Evolutionary conservation across 371 early-diverging fungal species (phyloP), one percentile per base, ranked within the genome.

Genomic region (Mucor ambiguus): DNA sequence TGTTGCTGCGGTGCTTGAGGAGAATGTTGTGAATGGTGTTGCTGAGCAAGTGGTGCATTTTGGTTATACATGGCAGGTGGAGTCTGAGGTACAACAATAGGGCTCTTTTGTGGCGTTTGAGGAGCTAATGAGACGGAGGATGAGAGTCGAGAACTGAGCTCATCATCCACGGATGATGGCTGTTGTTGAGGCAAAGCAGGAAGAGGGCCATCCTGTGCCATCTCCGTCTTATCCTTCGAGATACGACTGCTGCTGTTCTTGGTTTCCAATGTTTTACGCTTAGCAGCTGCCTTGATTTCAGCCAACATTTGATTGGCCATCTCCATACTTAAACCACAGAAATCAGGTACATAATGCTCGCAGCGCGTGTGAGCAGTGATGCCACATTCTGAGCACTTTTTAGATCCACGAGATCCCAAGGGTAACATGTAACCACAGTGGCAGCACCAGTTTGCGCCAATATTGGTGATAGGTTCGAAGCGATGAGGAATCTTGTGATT

Each of bases 371-470:
- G 99, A 69, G 92, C 93, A 0, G 90, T 84, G 20, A 89, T 70
- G 29, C 73, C 70, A 82, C 99, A 99, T 78, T 93, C 93, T 12
- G 81, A 74, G 72, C 91, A 92, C 59, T 76, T 77, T 71, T 90
- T 90, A 35, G 86, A 77, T 0, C 87, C 85, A 52, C 86, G 85
- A 18, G 89, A 86, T 16, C 95, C 94, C 7, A 97, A 76, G 4
- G 96, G 88, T 24, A 99, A 87, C 87, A 96, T 91, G 56, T 90
- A 89, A 33, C 99, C 99, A 85, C 99, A 99, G 78, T 99, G 99
- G 71, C 91, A 90, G 80, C 99, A 99, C 96, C 97, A 99, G 71
- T 89, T 87, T 28, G 95, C 91, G 24, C 89, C 89, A 61, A 93
- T 82, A 58, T 87, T 91, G 48, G 91, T 90, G 16, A 89, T 76